Percentiles rank a stretch among this genome's conserved stretches.
Conservation (phyloP, 768 basidiomycete genomes). For the Trametes cinnabarina region DNA sequence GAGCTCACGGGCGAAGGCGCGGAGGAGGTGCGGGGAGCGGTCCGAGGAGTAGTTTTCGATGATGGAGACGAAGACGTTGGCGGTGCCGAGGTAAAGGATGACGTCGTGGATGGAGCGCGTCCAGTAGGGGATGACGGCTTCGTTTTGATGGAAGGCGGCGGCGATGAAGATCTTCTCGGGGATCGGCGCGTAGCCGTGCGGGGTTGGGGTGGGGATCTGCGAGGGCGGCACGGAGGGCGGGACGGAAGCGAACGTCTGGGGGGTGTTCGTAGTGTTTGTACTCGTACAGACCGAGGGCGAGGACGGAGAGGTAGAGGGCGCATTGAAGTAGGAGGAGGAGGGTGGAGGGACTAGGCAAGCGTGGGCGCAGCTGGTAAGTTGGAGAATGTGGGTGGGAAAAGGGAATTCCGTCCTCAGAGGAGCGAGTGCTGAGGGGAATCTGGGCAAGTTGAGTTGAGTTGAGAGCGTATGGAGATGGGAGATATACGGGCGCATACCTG, state of each 20-base stretch:
- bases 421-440: too few species aligned
- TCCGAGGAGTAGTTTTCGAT: constrained; percentile 40
- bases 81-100: constrained; percentile 40
- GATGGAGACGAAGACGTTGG: constrained; percentile 43
- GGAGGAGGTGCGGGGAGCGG: constrained; percentile 31
- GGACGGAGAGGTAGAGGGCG: constrained; percentile 10
- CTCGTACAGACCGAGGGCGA: constrained; percentile 7
- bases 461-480: neutral
- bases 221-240: constrained; percentile 23
- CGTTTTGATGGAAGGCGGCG: constrained; percentile 42
- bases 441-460: too few species aligned
- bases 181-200: constrained; percentile 20
- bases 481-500: neutral
- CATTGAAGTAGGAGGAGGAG: neutral
- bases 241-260: constrained; percentile 26
- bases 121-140: constrained; percentile 40
- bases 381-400: neutral
- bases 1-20: constrained; percentile 28
- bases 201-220: constrained; percentile 16
- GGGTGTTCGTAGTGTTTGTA: constrained; percentile 27
- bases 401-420: neutral
- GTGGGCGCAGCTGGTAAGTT: neutral
- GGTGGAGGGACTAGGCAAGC: neutral
- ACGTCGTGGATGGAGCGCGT: constrained; percentile 32
- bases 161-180: constrained; percentile 38